These are phyloP conservation scores for Sclerotinia nivalis DNA, from an alignment of 2,329 filamentous ascomycete genomes.

Conservation along the genomic window DNA sequence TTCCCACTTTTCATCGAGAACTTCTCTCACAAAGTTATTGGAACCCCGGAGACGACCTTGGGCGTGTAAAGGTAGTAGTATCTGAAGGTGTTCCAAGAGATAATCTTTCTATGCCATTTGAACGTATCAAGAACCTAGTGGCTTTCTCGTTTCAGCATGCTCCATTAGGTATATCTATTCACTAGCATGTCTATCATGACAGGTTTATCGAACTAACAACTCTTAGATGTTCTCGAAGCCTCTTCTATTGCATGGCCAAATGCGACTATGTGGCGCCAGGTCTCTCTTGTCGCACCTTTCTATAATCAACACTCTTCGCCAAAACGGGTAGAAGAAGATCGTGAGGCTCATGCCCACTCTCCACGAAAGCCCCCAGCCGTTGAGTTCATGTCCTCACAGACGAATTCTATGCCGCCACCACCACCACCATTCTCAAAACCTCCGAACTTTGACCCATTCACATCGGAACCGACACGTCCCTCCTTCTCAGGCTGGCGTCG, in stretches of 20 bases:
- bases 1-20: slow-evolving; percentile 70
- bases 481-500: slow-evolving; percentile 39
- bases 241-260: slow-evolving; percentile 81
- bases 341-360: slow-evolving; percentile 64
- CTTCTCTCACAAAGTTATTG: slow-evolving; percentile 69
- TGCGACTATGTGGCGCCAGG: slow-evolving; percentile 63
- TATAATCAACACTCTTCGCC: slow-evolving; percentile 35
- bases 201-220: slow-evolving; percentile 2
- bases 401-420: slow-evolving; percentile 26
- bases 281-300: slow-evolving; percentile 44
- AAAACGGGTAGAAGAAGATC: slow-evolving; percentile 47
- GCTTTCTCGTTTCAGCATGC: slow-evolving; percentile 85
- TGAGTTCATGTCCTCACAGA: slow-evolving; percentile 22
- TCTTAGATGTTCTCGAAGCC: slow-evolving; percentile 67
- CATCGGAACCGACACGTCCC: slow-evolving; percentile 38
- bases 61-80: slow-evolving; percentile 75
- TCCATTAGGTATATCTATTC: slow-evolving; percentile 61
- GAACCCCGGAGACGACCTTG: slow-evolving; percentile 69
- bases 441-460: slow-evolving; percentile 45
- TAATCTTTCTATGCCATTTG: slow-evolving; percentile 53
- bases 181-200: background rate
- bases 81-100: slow-evolving; percentile 68
- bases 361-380: slow-evolving; percentile 46
- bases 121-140: slow-evolving; percentile 70
- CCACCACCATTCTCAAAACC: slow-evolving; percentile 36